Percentiles rank a stretch among this genome's conserved stretches.
Conservation (phyloP, 2,329 filamentous ascomycete genomes). For the Trichoderma sp. region DNA sequence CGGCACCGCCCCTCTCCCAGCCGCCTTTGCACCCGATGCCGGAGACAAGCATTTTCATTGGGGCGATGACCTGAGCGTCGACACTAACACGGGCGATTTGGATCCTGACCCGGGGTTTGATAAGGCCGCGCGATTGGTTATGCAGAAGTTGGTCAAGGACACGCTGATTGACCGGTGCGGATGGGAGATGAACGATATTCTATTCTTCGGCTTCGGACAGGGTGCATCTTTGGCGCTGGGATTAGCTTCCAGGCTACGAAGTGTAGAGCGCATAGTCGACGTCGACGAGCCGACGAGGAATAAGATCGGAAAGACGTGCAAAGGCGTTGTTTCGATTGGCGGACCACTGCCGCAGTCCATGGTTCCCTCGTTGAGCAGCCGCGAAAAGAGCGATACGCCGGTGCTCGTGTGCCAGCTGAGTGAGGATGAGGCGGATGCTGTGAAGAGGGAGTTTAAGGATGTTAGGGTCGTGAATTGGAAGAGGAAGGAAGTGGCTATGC, state of each 20-base stretch:
- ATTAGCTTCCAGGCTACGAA: conserved; percentile 47
- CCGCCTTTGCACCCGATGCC: conserved; percentile 51
- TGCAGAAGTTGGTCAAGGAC: conserved; percentile 50
- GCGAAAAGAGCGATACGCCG: conserved; percentile 60
- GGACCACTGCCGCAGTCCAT: conserved; percentile 55
- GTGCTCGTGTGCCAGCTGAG: conserved; percentile 62
- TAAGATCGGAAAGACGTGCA: conserved; percentile 34
- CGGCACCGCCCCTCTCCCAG: conserved; percentile 66
- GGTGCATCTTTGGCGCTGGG: conserved; percentile 63
- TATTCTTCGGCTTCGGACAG: conserved; percentile 67
- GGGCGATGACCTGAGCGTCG: conserved; percentile 64
- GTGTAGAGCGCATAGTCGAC: conserved; percentile 36
- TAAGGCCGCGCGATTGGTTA: conserved; percentile 46
- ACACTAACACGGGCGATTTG: conserved; percentile 49
- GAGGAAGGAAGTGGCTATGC: conserved; percentile 75
- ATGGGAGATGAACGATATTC: conserved; percentile 58
- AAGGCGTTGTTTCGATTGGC: conserved; percentile 63
- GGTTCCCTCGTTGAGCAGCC: conserved; percentile 44
- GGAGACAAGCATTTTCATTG: conserved; percentile 53
- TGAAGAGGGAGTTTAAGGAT: conserved; percentile 65
- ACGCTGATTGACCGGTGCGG: conserved; percentile 56
- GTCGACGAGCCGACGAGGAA: conserved; percentile 20
- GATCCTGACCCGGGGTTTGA: conserved; percentile 63
- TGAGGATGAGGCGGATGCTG: conserved; percentile 58
- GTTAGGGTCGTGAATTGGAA: conserved; percentile 69